A percentile compares a stretch with the other conserved stretches of the same genome.
phyloP scores from a whole-genome alignment of 148 eudicot genomes.

The Dysphania ambrosioides region DNA sequence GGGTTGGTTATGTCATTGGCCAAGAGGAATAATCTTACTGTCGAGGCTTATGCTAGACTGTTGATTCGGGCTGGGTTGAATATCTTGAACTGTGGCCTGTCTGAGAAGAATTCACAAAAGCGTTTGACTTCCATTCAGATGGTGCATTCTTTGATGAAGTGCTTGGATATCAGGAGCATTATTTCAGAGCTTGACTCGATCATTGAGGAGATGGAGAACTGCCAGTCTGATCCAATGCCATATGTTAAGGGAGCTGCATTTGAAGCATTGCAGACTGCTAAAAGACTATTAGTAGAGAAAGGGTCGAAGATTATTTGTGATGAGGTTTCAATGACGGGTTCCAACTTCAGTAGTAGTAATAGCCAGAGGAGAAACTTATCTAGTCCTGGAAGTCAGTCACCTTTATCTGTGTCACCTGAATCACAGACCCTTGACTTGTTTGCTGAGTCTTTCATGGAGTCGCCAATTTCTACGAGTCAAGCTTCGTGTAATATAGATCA shows the following conservation, averaged over 20 bases:
- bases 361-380: slow-evolving; percentile 38
- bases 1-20: slow-evolving; percentile 85
- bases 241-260: slow-evolving; percentile 88
- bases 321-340: slow-evolving; percentile 52
- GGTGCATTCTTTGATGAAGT: slow-evolving; percentile 79
- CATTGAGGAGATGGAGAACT: slow-evolving; percentile 80
- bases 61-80: slow-evolving; percentile 61
- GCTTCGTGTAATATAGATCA: slow-evolving; percentile 32
- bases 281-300: slow-evolving; percentile 45
- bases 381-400: slow-evolving; percentile 49
- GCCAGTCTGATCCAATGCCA: slow-evolving; percentile 72
- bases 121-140: slow-evolving; percentile 81
- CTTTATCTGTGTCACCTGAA: slow-evolving; percentile 66
- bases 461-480: slow-evolving; percentile 56
- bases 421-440: slow-evolving; percentile 64
- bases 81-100: slow-evolving; percentile 51
- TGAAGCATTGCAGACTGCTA: slow-evolving; percentile 80
- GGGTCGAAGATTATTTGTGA: slow-evolving; percentile 50
- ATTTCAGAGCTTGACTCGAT: slow-evolving; percentile 57
- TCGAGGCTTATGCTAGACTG: slow-evolving; percentile 84
- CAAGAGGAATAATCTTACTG: slow-evolving; percentile 62
- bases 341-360: slow-evolving; percentile 40
- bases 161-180: slow-evolving; percentile 74
- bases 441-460: slow-evolving; percentile 49
- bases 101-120: slow-evolving; percentile 71